A percentile compares a stretch with the other conserved stretches of the same genome.
Conservation (phyloP, 2,329 filamentous ascomycete genomes). For the Ceratocystis destructans region DNA sequence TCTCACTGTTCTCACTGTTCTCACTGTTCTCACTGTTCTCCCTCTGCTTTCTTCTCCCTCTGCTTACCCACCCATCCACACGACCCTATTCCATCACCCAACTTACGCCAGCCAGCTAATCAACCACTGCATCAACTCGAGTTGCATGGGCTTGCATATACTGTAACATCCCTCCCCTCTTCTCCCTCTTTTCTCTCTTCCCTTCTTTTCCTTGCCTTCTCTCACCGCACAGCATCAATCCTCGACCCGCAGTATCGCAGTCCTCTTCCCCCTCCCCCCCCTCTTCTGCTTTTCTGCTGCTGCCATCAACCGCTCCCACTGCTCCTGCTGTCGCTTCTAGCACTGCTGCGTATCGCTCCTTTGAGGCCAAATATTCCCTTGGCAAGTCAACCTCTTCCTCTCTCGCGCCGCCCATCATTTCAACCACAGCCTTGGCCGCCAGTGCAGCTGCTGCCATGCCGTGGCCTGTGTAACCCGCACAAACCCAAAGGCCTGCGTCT, state of each 20-base stretch:
- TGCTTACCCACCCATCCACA: too few species aligned
- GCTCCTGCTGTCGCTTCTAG: not conserved
- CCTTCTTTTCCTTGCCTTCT: not conserved
- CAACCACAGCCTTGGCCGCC: constrained; percentile 48
- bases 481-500: constrained; percentile 43
- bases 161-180: not conserved
- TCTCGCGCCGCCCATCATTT: constrained; percentile 40
- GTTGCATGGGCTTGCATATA: too few species aligned
- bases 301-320: not conserved
- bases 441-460: constrained; percentile 64
- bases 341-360: constrained; percentile 23
- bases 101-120: too few species aligned
- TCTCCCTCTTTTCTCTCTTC: not conserved
- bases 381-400: constrained; percentile 33
- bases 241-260: not conserved
- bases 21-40: too few species aligned
- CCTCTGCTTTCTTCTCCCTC: too few species aligned
- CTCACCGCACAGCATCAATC: not conserved
- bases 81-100: too few species aligned
- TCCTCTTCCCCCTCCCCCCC: not conserved
- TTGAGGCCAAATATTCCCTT: constrained; percentile 29
- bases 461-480: constrained; percentile 57
- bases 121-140: too few species aligned
- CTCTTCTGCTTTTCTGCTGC: not conserved
- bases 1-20: too few species aligned